phyloP scores from a whole-genome alignment of 192 early-diverging fungal genomes.

The Obelidium mucronatum region DNA sequence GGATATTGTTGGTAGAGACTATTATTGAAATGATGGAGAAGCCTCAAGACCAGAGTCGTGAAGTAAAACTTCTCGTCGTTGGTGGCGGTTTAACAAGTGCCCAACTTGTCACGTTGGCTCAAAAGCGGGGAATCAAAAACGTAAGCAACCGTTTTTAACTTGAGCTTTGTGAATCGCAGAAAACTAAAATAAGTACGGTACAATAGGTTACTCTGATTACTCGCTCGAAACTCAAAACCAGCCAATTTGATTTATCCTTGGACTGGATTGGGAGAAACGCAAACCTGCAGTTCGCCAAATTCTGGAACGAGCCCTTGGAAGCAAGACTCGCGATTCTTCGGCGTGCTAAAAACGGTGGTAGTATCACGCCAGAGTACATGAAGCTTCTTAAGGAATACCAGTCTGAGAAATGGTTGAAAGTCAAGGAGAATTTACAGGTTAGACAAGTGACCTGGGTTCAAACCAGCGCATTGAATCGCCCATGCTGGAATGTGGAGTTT shows the following conservation, averaged over 20 bases:
- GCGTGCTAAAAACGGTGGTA: neutral
- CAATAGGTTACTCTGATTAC: conserved; percentile 1
- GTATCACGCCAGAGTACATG: neutral
- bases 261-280: conserved; percentile 32
- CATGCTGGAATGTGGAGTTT: neutral
- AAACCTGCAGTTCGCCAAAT: neutral
- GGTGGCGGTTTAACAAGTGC: conserved; percentile 31
- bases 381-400: neutral
- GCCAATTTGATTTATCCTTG: conserved; percentile 25
- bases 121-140: neutral
- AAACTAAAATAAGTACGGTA: neutral
- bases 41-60: neutral
- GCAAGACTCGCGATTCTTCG: neutral
- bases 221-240: conserved; percentile 15
- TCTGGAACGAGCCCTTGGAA: conserved; percentile 1
- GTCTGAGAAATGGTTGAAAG: neutral
- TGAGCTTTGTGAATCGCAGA: neutral
- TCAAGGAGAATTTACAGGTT: neutral
- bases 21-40: neutral
- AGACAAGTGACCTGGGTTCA: neutral
- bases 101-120: conserved; percentile 16
- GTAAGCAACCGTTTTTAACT: neutral
- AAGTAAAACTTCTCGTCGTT: conserved; percentile 11
- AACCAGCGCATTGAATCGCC: neutral
- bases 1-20: no score